Evolutionary conservation across 1,284 basidiomycete species (phyloP).

Genomic region (Irpex sp.): DNA sequence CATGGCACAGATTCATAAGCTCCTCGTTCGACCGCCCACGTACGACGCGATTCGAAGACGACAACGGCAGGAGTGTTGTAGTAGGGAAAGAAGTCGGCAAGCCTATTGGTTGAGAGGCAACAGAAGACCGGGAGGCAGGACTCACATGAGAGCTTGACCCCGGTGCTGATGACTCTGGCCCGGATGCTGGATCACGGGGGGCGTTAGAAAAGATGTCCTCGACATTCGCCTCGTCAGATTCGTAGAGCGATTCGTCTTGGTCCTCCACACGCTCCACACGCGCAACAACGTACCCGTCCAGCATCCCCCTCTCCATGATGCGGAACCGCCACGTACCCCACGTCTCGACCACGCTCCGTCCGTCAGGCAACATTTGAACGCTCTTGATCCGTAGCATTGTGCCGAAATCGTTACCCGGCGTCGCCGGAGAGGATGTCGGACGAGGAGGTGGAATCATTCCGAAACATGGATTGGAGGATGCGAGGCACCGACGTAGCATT

Average conservation of each 20-base stretch:
- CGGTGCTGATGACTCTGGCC: not conserved
- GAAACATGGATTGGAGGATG: conserved; percentile 69
- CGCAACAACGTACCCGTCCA: conserved; percentile 89
- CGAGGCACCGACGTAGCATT: conserved; percentile 90
- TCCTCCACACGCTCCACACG: conserved; percentile 71
- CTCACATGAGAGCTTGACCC: not conserved
- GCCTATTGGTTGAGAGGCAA: not conserved
- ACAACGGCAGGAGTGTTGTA: not conserved
- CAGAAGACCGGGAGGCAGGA: not conserved
- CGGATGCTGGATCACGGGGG: not conserved
- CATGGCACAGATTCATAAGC: conserved; percentile 71
- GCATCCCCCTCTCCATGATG: conserved; percentile 71
- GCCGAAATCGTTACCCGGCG: conserved; percentile 69
- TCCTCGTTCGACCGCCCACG: conserved; percentile 43
- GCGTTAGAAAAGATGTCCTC: conserved; percentile 20
- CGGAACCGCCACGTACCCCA: conserved; percentile 82
- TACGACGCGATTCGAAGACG: not conserved
- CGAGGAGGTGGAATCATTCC: conserved; percentile 83
- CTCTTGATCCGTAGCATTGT: conserved; percentile 89
- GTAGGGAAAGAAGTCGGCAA: not conserved
- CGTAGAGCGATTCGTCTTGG: conserved; percentile 43
- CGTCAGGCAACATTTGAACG: conserved; percentile 86
- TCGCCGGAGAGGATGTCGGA: conserved; percentile 14
- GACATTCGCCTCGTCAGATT: conserved; percentile 40
- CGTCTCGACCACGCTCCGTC: conserved; percentile 85